A percentile compares a stretch with the other conserved stretches of the same genome.
Evolutionary conservation across 257 asterid species (phyloP).

Genomic region (Mitragyna speciosa): DNA sequence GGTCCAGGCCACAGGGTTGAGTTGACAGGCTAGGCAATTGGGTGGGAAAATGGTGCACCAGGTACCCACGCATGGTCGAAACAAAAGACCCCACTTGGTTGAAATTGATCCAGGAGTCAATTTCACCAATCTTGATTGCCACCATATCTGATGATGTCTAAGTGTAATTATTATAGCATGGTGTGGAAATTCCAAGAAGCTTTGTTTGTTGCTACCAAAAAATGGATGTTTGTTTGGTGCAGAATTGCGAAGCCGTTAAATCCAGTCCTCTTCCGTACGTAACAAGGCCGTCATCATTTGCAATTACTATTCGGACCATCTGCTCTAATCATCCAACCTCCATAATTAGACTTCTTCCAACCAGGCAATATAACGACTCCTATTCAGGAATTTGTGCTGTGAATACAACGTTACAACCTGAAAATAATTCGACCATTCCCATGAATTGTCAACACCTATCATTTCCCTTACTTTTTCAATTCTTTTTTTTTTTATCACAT

Average conservation of each 20-base stretch:
- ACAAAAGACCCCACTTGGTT: constrained; percentile 10
- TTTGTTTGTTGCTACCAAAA: not conserved
- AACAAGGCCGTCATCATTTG: not conserved
- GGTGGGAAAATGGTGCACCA: constrained; percentile 25
- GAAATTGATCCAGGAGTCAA: not conserved
- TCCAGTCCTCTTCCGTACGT: constrained; percentile 21
- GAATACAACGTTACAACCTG: constrained; percentile 7
- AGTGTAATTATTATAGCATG: not conserved
- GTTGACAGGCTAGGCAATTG: constrained; percentile 26
- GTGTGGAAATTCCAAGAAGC: too few relatives aligned
- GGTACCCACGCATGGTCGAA: constrained; percentile 11
- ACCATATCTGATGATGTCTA: constrained; percentile 12
- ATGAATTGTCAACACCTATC: constrained; percentile 8
- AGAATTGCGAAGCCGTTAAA: constrained; percentile 12
- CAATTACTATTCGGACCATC: not conserved
- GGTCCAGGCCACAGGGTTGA: constrained; percentile 12
- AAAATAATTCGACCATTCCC: not conserved
- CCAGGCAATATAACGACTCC: not conserved
- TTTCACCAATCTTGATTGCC: constrained; percentile 17
- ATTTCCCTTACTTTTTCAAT: not conserved
- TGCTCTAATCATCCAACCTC: not conserved
- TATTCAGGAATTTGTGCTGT: not conserved
- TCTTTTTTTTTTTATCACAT: not conserved
- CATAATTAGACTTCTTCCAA: not conserved
- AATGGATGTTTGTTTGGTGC: constrained; percentile 11